Evolutionary conservation across 108 stramenopile species (phyloP).

Genomic region (Nitzschia sp.): DNA sequence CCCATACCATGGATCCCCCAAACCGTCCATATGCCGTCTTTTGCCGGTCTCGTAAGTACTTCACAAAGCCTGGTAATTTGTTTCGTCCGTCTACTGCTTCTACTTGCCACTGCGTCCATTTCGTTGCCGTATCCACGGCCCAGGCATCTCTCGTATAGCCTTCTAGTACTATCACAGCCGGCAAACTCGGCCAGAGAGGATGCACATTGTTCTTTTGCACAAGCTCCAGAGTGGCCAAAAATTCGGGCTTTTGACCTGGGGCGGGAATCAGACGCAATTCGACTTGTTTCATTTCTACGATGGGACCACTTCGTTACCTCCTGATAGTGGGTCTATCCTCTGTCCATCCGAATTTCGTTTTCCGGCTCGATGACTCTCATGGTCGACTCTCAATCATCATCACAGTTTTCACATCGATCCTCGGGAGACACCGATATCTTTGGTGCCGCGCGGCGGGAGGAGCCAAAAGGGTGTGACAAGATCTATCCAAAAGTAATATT

Average conservation of each 20-base stretch:
- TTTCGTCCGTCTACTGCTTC: conserved; percentile 72
- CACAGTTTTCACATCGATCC: too few species aligned
- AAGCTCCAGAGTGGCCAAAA: conserved; percentile 61
- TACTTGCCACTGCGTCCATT: conserved; percentile 21
- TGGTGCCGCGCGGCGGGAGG: too few species aligned
- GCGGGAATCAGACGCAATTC: conserved; percentile 47
- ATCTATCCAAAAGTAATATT: too few species aligned
- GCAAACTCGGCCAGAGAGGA: conserved; percentile 9
- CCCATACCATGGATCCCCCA: conserved; percentile 40
- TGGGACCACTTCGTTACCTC: too few species aligned
- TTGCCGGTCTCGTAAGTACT: conserved; percentile 70
- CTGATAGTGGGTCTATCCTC: too few species aligned
- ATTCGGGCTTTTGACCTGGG: conserved; percentile 75
- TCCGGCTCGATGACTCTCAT: too few species aligned
- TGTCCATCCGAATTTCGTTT: too few species aligned
- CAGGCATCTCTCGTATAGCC: conserved; percentile 80
- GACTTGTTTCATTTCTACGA: background rate
- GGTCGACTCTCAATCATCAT: too few species aligned
- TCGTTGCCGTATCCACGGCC: conserved; percentile 43
- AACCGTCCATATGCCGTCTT: conserved; percentile 76
- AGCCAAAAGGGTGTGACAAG: too few species aligned
- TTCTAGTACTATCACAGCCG: conserved; percentile 52
- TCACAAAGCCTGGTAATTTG: conserved; percentile 74
- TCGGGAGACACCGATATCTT: too few species aligned
- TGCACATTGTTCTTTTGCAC: background rate